Conservation (phyloP, 805 yeast species). For the Torulaspora maleeae region DNA sequence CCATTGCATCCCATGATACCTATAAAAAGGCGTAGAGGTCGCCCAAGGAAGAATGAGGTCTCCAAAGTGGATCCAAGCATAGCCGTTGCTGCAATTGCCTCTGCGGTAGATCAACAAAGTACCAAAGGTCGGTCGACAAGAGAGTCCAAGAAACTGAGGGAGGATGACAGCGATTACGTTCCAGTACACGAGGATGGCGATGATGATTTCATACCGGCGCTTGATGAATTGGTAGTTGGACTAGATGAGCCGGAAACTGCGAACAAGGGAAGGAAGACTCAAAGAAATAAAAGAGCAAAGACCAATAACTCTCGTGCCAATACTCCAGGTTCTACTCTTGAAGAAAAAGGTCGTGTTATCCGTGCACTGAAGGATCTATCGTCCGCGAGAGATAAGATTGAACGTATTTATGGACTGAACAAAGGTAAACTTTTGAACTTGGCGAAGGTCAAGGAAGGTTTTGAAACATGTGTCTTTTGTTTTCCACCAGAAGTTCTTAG, state of each 20-base stretch:
- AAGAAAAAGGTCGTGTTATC: conserved; percentile 21
- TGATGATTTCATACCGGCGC: conserved; percentile 16
- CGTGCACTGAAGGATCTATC: conserved; percentile 34
- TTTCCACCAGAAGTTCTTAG: conserved; percentile 36
- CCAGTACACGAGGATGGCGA: conserved; percentile 13
- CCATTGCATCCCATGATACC: conserved; percentile 1
- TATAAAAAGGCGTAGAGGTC: conserved; percentile 18
- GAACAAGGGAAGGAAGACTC: conserved; percentile 11
- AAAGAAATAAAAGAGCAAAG: conserved; percentile 4
- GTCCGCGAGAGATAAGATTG: conserved; percentile 41
- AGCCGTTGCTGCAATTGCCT: conserved; percentile 8
- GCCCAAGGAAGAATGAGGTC: conserved; percentile 16
- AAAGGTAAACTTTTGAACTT: conserved; percentile 40
- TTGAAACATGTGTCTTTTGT: conserved; percentile 47
- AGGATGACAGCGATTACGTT: conserved; percentile 1
- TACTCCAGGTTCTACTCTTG: conserved; percentile 19
- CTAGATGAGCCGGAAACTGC: conserved; percentile 5
- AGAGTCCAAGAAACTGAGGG: conserved; percentile 6
- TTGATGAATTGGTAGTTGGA: conserved; percentile 8
- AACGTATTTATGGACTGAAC: conserved; percentile 48
- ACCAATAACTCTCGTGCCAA: conserved; percentile 3
- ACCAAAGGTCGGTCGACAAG: conserved; percentile 15
- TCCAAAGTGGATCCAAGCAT: conserved; percentile 1
- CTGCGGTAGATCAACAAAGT: conserved; percentile 12
- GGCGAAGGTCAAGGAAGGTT: conserved; percentile 43